Conservation (phyloP, 208 protist species). For the Leishmania tropica region DNA sequence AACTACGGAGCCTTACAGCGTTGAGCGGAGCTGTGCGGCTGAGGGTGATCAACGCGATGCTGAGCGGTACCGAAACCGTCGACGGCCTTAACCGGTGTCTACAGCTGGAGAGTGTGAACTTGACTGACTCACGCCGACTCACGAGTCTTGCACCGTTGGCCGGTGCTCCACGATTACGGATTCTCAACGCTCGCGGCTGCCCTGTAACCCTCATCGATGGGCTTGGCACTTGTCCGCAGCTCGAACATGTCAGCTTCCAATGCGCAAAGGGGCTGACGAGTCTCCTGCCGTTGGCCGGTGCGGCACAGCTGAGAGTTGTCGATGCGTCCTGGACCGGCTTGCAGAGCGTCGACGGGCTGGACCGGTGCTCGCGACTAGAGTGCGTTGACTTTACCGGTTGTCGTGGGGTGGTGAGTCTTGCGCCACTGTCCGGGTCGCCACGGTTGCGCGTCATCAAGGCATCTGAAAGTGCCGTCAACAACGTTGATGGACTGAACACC, state of each 20-base stretch:
- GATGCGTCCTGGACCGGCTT: not conserved
- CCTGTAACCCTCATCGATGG: not conserved
- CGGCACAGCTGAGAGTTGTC: not conserved
- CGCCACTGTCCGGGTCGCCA: not conserved
- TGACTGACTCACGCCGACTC: not conserved
- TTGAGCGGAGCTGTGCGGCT: not conserved
- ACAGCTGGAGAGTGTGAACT: not conserved
- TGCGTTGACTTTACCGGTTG: not conserved
- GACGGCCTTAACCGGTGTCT: not conserved
- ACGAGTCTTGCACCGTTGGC: not conserved
- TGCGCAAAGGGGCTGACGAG: not conserved
- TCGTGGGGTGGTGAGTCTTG: not conserved
- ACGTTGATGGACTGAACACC: not conserved
- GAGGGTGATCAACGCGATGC: not conserved
- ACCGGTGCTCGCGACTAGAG: not conserved
- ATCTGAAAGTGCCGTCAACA: not conserved
- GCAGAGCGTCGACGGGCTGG: not conserved
- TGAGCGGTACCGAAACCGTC: not conserved
- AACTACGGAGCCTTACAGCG: not conserved
- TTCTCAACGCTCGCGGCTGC: not conserved
- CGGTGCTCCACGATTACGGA: not conserved
- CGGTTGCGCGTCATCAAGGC: not conserved
- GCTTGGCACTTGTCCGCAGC: conserved; percentile 2
- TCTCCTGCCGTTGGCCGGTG: not conserved
- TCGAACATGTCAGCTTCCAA: not conserved